Base-by-base conservation (phyloP, 2,329 filamentous ascomycete species). In the Cercospora sp. region DNA sequence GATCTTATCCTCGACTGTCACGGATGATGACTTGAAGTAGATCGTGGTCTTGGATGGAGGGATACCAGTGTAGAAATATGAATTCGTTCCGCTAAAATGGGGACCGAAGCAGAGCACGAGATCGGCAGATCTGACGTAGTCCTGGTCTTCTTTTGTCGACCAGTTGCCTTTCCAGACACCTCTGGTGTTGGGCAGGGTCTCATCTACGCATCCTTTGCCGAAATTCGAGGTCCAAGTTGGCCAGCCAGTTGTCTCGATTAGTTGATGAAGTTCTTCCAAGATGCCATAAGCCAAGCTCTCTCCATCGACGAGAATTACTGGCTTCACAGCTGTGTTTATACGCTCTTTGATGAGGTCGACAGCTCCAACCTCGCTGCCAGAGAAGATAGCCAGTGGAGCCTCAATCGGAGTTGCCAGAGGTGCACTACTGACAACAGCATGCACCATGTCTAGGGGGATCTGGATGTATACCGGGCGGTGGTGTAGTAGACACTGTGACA, bases 241-340 rank as follows among this genome's bases (percentile, higher is more conserved):
- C 77, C 83, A 84, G 1, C 77, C 75, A 0, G 83, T 86, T 1
- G 74, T 51, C 31, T 79, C 75, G 6, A 84, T 79, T n/a, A 87
- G 74, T n/a, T 79, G 71, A 64, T 85, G 78, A 1, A 84, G 75
- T 16, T 82, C 77, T 0, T 81, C 75, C 1, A 80, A 69, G 31
- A 85, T 80, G n/a, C 79, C 79, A 42, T 82, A 76, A 0, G 79
- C 73, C 51, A 80, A 75, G n/a, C 79, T 81, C 66, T 84, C 81
- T 1, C 84, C 84, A 68, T 87, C 86, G 0, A 85, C 82, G 2
- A 86, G 70, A 60, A 88, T 83, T 48, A 84, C 69, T 0, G 85
- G 85, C 60, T 81, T 79, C 65, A 82, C 23, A 12, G 64, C 64
- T 28, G 28, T 42, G 20, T 8, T 39, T 42, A 65, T 79, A 7